These are phyloP conservation scores for Stagonosporopsis vannaccii DNA, from an alignment of 2,329 filamentous ascomycete species.

Conservation along the genomic window DNA sequence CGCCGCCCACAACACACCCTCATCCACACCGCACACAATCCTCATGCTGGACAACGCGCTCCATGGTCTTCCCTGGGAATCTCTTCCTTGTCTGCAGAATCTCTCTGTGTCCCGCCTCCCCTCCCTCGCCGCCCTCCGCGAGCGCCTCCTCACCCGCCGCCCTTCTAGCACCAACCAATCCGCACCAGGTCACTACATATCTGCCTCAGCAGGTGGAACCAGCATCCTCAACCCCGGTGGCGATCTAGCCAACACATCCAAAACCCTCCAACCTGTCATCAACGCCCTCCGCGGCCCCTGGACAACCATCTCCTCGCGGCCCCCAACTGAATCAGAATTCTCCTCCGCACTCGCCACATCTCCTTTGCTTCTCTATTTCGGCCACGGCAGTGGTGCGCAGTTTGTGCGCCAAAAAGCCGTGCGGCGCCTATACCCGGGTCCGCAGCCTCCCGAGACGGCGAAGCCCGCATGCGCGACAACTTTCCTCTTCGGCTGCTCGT, in stretches of 20 bases:
- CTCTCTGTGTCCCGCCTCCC: slow-evolving; percentile 86
- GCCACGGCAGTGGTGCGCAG: slow-evolving; percentile 92
- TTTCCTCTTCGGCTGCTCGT: slow-evolving; percentile 94
- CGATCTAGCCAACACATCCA: slow-evolving; percentile 82
- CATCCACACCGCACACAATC: slow-evolving; percentile 72
- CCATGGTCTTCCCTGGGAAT: slow-evolving; percentile 95
- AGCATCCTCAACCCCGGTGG: slow-evolving; percentile 91
- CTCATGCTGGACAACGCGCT: slow-evolving; percentile 90
- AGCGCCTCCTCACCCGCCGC: slow-evolving; percentile 70
- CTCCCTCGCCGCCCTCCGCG: slow-evolving; percentile 81
- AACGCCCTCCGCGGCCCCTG: slow-evolving; percentile 61
- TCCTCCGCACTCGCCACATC: slow-evolving; percentile 69
- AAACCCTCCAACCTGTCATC: slow-evolving; percentile 74
- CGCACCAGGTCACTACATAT: slow-evolving; percentile 56
- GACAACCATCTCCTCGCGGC: slow-evolving; percentile 71
- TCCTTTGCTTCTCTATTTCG: slow-evolving; percentile 89
- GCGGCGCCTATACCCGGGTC: slow-evolving; percentile 69
- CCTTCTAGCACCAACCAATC: slow-evolving; percentile 14
- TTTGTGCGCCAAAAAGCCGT: slow-evolving; percentile 89
- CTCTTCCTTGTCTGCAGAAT: slow-evolving; percentile 81
- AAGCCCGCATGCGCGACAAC: slow-evolving; percentile 71
- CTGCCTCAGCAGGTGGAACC: slow-evolving; percentile 62
- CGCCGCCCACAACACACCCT: slow-evolving; percentile 48
- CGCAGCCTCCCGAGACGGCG: slow-evolving; percentile 36
- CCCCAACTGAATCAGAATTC: slow-evolving; percentile 81